Percentiles rank a stretch among this genome's conserved stretches.
Evolutionary conservation across 192 early-diverging fungal species (phyloP).

Genomic region (Coemansia sp.): DNA sequence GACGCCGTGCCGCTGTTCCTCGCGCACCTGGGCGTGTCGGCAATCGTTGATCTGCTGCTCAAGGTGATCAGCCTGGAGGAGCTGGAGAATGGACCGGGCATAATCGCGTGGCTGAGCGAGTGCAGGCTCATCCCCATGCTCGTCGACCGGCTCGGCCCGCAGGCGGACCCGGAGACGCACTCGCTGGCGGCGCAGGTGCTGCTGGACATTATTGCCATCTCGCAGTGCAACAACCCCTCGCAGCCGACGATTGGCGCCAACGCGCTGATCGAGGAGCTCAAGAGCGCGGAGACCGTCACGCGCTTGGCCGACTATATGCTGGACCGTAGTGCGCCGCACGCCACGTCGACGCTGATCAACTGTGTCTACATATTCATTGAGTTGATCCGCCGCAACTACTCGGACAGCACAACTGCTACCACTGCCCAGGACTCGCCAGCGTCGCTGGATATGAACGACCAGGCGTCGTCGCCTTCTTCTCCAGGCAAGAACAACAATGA

Average conservation of each 20-base stretch:
- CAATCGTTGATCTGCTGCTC: conserved; percentile 90
- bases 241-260: conserved; percentile 70
- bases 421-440: not conserved
- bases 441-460: conserved; percentile 5
- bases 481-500: conserved; percentile 5
- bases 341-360: conserved; percentile 89
- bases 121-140: conserved; percentile 78
- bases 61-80: conserved; percentile 95
- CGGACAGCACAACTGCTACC: conserved; percentile 20
- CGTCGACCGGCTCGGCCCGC: conserved; percentile 80
- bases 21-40: conserved; percentile 81
- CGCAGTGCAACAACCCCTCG: conserved; percentile 67
- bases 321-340: conserved; percentile 67
- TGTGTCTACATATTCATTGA: conserved; percentile 98
- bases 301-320: conserved; percentile 91
- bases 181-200: conserved; percentile 82
- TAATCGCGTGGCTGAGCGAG: conserved; percentile 91
- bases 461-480: conserved; percentile 9
- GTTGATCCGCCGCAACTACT: conserved; percentile 95
- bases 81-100: conserved; percentile 79
- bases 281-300: conserved; percentile 77
- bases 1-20: conserved; percentile 79
- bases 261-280: conserved; percentile 66
- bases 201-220: conserved; percentile 82
- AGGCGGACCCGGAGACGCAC: conserved; percentile 79